Percentiles rank a stretch among this genome's conserved stretches.
phyloP scores from a whole-genome alignment of 2,329 filamentous ascomycete species.

The Exophiala dermatitidis region DNA sequence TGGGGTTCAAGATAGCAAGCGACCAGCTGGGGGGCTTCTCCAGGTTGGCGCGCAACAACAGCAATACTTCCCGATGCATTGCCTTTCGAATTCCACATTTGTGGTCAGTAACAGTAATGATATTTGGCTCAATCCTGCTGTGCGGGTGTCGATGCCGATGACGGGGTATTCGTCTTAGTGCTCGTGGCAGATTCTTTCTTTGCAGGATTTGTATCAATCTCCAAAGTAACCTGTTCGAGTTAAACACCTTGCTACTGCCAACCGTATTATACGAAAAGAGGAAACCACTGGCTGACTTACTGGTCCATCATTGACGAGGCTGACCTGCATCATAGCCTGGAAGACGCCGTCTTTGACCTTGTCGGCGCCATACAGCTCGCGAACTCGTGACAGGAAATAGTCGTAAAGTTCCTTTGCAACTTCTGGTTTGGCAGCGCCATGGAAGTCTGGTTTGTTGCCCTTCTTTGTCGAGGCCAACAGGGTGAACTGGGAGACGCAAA shows the following conservation, averaged over 20 bases:
- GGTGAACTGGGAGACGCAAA: conserved; percentile 98
- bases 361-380: conserved; percentile 61
- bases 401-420: conserved; percentile 77
- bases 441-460: conserved; percentile 91
- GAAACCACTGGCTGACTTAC: conserved; percentile 44
- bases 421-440: conserved; percentile 71
- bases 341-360: conserved; percentile 93
- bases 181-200: conserved; percentile 30
- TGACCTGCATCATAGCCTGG: conserved; percentile 98
- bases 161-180: conserved; percentile 13
- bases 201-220: conserved; percentile 42
- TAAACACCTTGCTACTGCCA: conserved; percentile 3
- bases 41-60: no score
- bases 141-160: conserved; percentile 7
- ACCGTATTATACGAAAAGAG: not conserved
- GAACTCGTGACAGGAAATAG: conserved; percentile 70
- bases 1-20: no score
- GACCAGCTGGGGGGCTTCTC: no score
- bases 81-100: not conserved
- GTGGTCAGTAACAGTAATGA: no score
- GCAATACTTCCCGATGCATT: no score
- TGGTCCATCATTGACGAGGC: conserved; percentile 77
- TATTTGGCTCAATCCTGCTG: not conserved
- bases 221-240: conserved; percentile 30
- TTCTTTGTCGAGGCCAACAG: conserved; percentile 90